Conservation (phyloP, 805 yeast genomes). For the Candida vaughaniae region DNA sequence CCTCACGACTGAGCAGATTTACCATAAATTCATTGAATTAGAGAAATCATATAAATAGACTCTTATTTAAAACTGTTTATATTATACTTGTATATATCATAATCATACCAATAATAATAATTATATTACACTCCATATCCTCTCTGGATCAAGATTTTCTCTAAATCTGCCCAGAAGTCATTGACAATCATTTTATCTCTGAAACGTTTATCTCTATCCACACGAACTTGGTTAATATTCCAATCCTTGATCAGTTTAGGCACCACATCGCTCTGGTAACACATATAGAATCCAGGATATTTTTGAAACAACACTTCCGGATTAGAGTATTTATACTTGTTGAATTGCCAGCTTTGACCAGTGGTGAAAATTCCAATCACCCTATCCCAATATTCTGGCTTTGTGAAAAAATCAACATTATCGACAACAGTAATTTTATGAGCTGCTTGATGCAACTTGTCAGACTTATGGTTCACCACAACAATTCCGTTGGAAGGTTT, state of each 20-base stretch:
- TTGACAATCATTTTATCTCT: slow-evolving; percentile 86
- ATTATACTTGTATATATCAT: slow-evolving; percentile 2
- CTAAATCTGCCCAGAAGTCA: slow-evolving; percentile 81
- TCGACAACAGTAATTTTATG: slow-evolving; percentile 79
- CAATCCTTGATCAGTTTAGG: slow-evolving; percentile 78
- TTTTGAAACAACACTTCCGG: slow-evolving; percentile 81
- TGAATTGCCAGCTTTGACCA: slow-evolving; percentile 97
- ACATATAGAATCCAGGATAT: slow-evolving; percentile 77
- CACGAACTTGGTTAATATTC: slow-evolving; percentile 78
- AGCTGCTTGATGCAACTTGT: slow-evolving; percentile 49
- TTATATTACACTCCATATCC: slow-evolving; percentile 46
- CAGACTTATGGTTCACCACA: slow-evolving; percentile 55
- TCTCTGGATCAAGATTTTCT: slow-evolving; percentile 63
- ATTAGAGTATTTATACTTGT: slow-evolving; percentile 76
- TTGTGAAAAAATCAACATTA: slow-evolving; percentile 75
- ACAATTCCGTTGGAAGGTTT: slow-evolving; percentile 38
- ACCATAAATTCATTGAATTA: slow-evolving; percentile 49
- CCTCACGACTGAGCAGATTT: slow-evolving; percentile 51
- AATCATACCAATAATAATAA: neutral
- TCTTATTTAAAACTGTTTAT: slow-evolving; percentile 2
- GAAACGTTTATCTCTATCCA: slow-evolving; percentile 83
- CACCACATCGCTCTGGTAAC: slow-evolving; percentile 73
- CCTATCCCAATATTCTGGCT: slow-evolving; percentile 97
- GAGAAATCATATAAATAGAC: slow-evolving; percentile 49
- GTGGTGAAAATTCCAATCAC: slow-evolving; percentile 95